These are phyloP conservation scores for Sabuloglossum arenarium DNA, from an alignment of 495 filamentous ascomycete species.

Conservation along the genomic window DNA sequence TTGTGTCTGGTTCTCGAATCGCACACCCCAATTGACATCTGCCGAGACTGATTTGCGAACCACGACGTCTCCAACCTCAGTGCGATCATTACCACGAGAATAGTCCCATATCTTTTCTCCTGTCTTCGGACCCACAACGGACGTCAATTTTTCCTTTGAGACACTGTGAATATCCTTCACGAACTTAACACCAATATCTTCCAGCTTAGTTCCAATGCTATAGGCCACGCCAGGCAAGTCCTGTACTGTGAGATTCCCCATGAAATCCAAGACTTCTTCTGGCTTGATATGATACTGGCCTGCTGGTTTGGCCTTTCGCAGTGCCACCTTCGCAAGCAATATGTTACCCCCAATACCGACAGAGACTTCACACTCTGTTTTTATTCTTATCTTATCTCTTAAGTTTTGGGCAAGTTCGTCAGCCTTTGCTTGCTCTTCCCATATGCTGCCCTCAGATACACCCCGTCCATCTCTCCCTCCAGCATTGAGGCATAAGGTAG, in stretches of 20 bases:
- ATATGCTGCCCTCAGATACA: slow-evolving; percentile 48
- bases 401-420: slow-evolving; percentile 48
- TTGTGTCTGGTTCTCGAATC: slow-evolving; percentile 75
- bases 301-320: slow-evolving; percentile 84
- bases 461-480: slow-evolving; percentile 48
- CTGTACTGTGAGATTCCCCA: slow-evolving; percentile 54
- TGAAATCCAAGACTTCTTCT: slow-evolving; percentile 52
- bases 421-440: slow-evolving; percentile 64
- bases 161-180: slow-evolving; percentile 64
- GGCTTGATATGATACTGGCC: slow-evolving; percentile 77
- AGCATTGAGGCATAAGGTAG: slow-evolving; percentile 38
- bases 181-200: slow-evolving; percentile 63
- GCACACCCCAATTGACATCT: slow-evolving; percentile 95
- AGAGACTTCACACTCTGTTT: slow-evolving; percentile 70
- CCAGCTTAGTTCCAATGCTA: slow-evolving; percentile 63
- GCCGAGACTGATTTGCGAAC: slow-evolving; percentile 80
- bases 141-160: slow-evolving; percentile 50
- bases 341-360: slow-evolving; percentile 92
- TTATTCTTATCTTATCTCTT: slow-evolving; percentile 43
- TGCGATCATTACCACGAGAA: slow-evolving; percentile 66
- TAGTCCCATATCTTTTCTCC: slow-evolving; percentile 86
- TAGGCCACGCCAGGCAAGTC: slow-evolving; percentile 76
- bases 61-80: slow-evolving; percentile 67
- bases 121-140: slow-evolving; percentile 69
- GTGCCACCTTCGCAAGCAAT: slow-evolving; percentile 69